Percentiles rank a stretch among this genome's conserved stretches.
Conservation (phyloP, 495 filamentous ascomycete species). For the Letharia lupina region DNA sequence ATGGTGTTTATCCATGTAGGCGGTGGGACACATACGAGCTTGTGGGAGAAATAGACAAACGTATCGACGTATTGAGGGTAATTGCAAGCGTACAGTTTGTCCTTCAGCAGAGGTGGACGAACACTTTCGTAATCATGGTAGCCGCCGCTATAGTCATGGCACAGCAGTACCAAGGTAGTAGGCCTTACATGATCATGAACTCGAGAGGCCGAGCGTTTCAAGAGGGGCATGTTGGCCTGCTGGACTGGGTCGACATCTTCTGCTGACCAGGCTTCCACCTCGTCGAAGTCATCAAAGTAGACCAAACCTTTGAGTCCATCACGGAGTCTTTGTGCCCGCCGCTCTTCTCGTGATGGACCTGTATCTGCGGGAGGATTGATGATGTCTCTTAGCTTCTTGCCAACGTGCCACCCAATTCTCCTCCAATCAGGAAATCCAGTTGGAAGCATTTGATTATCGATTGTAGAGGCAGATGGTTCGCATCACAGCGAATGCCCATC, state of each 20-base stretch:
- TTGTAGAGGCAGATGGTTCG: not conserved
- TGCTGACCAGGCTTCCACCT: constrained; percentile 32
- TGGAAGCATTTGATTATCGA: not conserved
- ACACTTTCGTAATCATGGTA: constrained; percentile 36
- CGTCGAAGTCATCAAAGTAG: constrained; percentile 31
- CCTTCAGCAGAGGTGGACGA: constrained; percentile 22
- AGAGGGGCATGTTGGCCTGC: constrained; percentile 35
- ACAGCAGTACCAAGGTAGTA: constrained; percentile 30
- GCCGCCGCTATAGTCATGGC: constrained; percentile 39
- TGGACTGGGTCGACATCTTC: constrained; percentile 32
- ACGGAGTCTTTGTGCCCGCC: constrained; percentile 9
- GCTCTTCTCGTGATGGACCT: constrained; percentile 10
- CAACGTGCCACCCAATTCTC: constrained; percentile 11
- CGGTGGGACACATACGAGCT: constrained; percentile 37
- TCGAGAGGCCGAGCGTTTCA: constrained; percentile 21
- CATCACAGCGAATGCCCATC: not conserved
- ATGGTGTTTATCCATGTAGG: constrained; percentile 38
- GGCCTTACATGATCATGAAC: constrained; percentile 2
- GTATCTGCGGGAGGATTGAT: constrained; percentile 8
- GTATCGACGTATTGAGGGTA: constrained; percentile 35
- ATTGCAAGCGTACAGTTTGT: constrained; percentile 31
- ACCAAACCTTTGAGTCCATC: constrained; percentile 28
- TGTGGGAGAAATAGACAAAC: constrained; percentile 42
- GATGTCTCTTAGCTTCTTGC: constrained; percentile 11
- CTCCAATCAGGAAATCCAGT: constrained; percentile 10